These are phyloP conservation scores for Ceratocystis cacaofunesta DNA, from an alignment of 2,329 filamentous ascomycete genomes.

Conservation along the genomic window DNA sequence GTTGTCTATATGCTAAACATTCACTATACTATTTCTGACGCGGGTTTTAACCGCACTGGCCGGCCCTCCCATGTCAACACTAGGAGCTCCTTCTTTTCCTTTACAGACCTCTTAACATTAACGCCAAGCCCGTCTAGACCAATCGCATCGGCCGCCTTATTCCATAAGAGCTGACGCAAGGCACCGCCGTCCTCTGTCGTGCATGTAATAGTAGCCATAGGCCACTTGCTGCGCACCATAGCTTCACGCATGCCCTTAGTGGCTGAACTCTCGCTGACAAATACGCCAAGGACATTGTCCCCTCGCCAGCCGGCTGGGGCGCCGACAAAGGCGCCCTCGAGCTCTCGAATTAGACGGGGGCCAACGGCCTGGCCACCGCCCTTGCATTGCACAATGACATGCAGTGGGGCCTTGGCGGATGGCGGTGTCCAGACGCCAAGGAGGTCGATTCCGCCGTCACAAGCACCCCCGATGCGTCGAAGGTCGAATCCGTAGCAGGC, in stretches of 20 bases:
- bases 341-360: constrained; percentile 53
- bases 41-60: not conserved
- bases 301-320: constrained; percentile 61
- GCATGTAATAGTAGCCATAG: constrained; percentile 57
- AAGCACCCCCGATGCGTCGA: constrained; percentile 47
- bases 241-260: constrained; percentile 68
- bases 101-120: constrained; percentile 28
- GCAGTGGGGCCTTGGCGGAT: constrained; percentile 25
- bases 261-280: constrained; percentile 54
- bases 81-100: constrained; percentile 27
- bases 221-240: constrained; percentile 49
- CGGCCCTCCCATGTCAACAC: constrained; percentile 37
- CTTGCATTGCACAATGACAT: constrained; percentile 55
- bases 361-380: constrained; percentile 35
- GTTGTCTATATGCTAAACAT: too few species aligned
- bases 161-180: constrained; percentile 60
- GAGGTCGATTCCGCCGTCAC: constrained; percentile 60
- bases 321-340: constrained; percentile 62
- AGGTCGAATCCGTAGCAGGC: constrained; percentile 48
- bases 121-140: constrained; percentile 48
- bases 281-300: constrained; percentile 49
- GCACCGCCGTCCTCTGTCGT: constrained; percentile 34
- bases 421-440: constrained; percentile 55
- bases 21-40: not conserved
- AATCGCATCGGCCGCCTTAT: constrained; percentile 43